Conservation (phyloP, 192 early-diverging fungal genomes). For the Podila clonocystis region DNA sequence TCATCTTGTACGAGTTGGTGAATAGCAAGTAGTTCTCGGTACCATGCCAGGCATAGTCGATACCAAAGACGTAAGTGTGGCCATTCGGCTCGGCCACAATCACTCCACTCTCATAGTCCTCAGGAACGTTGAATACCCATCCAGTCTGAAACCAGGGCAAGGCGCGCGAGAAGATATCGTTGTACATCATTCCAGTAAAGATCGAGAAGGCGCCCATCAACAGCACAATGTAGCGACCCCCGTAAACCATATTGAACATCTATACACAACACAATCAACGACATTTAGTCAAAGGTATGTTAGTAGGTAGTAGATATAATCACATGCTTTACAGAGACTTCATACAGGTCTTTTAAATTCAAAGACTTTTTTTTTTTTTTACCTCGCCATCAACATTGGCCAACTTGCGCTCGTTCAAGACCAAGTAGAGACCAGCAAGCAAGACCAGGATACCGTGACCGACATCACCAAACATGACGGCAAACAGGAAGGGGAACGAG, state of each 20-base stretch:
- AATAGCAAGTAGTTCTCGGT: constrained; percentile 95
- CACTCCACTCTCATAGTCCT: constrained; percentile 61
- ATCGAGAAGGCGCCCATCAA: constrained; percentile 98
- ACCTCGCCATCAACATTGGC: constrained; percentile 85
- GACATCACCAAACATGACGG: constrained; percentile 99
- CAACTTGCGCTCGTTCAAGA: constrained; percentile 83
- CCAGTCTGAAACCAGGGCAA: constrained; percentile 80
- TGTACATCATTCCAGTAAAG: constrained; percentile 97
- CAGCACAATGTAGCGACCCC: constrained; percentile 96
- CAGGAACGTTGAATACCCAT: constrained; percentile 73
- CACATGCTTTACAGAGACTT: too few relatives aligned
- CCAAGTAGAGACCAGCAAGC: constrained; percentile 77
- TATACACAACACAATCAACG: constrained; percentile 24
- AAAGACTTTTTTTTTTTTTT: background rate
- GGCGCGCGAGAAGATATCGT: constrained; percentile 94
- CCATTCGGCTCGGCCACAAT: constrained; percentile 69
- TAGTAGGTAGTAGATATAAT: too few relatives aligned
- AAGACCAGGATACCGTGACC: constrained; percentile 95
- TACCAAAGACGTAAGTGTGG: constrained; percentile 49
- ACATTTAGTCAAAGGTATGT: too few relatives aligned
- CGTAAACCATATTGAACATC: constrained; percentile 91
- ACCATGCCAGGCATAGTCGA: constrained; percentile 81
- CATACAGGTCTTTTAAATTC: too few relatives aligned
- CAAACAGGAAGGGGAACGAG: constrained; percentile 99
- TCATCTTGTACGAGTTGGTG: constrained; percentile 99